These are phyloP conservation scores for Fusarium begoniae DNA, from an alignment of 2,329 filamentous ascomycete genomes.

Conservation along the genomic window DNA sequence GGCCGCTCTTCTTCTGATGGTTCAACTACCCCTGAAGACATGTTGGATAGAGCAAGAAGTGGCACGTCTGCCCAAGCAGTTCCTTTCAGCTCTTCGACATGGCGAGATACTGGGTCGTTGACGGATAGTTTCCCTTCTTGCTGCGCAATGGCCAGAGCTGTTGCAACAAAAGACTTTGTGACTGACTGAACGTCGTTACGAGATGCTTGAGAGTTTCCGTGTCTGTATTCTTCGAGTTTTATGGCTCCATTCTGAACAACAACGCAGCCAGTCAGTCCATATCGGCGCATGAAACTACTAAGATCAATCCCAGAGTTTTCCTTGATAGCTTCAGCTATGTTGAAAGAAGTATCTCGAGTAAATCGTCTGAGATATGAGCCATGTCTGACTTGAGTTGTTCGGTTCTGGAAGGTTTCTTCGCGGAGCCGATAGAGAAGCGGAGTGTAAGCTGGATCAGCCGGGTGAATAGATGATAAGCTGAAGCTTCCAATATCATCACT, in stretches of 20 bases:
- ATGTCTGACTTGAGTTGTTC: conserved; percentile 26
- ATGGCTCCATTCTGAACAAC: conserved; percentile 16
- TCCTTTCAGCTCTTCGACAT: conserved; percentile 18
- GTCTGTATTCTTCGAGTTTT: conserved; percentile 22
- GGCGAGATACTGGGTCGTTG: conserved; percentile 17
- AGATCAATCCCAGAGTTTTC: not conserved
- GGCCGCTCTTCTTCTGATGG: conserved; percentile 22
- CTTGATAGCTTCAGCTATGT: not conserved
- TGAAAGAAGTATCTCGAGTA: not conserved
- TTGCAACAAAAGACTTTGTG: conserved; percentile 28
- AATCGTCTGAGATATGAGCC: conserved; percentile 21
- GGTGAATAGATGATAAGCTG: conserved; percentile 9
- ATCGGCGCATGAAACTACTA: conserved; percentile 12
- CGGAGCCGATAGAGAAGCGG: conserved; percentile 30
- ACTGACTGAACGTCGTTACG: conserved; percentile 27
- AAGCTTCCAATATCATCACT: conserved; percentile 25
- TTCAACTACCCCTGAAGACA: conserved; percentile 31
- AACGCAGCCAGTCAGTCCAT: conserved; percentile 24
- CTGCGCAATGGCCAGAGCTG: conserved; percentile 18
- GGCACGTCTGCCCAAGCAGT: conserved; percentile 29
- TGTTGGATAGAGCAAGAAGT: conserved; percentile 19
- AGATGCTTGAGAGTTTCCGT: conserved; percentile 23
- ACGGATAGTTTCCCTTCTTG: conserved; percentile 21
- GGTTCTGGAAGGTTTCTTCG: conserved; percentile 27
- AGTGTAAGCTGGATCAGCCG: conserved; percentile 25